phyloP scores from a whole-genome alignment of 495 filamentous ascomycete species.

The Immersiella caudata region DNA sequence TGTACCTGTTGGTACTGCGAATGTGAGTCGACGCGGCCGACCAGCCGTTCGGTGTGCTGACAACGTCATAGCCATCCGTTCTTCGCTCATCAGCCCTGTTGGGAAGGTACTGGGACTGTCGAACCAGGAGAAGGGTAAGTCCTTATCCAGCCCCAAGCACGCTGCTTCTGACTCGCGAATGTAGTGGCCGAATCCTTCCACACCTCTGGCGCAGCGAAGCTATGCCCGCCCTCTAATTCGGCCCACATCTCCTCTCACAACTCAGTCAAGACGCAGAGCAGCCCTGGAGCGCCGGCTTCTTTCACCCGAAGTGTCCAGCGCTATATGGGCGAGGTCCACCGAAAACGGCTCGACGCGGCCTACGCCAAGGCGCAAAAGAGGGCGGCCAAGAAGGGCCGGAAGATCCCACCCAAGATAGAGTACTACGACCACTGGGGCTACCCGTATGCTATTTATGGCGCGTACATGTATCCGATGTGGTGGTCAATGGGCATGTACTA shows the following conservation, averaged over 20 bases:
- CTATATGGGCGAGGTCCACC: conserved; percentile 49
- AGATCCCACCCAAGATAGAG: conserved; percentile 51
- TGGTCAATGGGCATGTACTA: conserved; percentile 33
- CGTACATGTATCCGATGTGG: conserved; percentile 43
- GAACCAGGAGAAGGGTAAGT: conserved; percentile 49
- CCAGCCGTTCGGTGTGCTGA: neutral
- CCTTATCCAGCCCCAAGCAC: conserved; percentile 18
- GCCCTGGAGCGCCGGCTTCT: conserved; percentile 46
- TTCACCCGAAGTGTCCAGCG: conserved; percentile 49
- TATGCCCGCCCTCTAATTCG: conserved; percentile 58
- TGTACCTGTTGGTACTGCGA: conserved; percentile 95
- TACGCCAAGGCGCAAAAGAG: conserved; percentile 66
- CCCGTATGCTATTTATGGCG: conserved; percentile 46
- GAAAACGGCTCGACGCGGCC: conserved; percentile 57
- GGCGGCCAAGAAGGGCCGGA: conserved; percentile 61
- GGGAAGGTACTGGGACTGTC: conserved; percentile 45
- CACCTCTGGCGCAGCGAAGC: conserved; percentile 54
- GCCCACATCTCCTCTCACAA: conserved; percentile 78
- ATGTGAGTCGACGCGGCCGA: conserved; percentile 29
- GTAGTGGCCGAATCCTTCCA: conserved; percentile 58
- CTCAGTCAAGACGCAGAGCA: conserved; percentile 43
- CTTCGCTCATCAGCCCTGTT: conserved; percentile 56
- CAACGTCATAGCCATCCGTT: conserved; percentile 57
- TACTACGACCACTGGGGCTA: conserved; percentile 61
- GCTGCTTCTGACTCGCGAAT: conserved; percentile 32